Evolutionary conservation across 2,329 filamentous ascomycete species (phyloP), one percentile per base, ranked within the genome.

Genomic region (Onygena corvina): DNA sequence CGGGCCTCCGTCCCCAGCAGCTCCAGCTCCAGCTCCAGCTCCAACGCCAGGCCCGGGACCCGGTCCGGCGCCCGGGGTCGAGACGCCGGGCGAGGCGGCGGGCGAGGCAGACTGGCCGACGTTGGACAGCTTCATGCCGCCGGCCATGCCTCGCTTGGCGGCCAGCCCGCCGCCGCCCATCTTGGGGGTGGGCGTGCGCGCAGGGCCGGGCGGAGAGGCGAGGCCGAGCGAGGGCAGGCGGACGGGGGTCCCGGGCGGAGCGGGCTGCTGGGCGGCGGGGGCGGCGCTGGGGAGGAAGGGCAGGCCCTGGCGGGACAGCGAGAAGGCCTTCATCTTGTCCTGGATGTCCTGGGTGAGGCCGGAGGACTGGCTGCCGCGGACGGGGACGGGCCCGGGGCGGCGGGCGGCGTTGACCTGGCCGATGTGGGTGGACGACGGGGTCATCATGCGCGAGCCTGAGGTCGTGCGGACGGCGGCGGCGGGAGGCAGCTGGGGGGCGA

Each of bases 351-450:
- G 73, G 44, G 77, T 74, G 46, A 81, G 63, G 14, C 73, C 73
- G 45, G 74, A 74, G 34, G 71, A 67, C 50, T 72, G 64, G 38
- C 47, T 66, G 58, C 64, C 66, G 52, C 68, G 65, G 47, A 68
- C 66, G 34, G 71, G 64, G 18, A 67, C 63, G 16, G 75, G 75
- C 18, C 64, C 65, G 11, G 75, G 75, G 59, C 77, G 71, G 55
- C 80, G 71, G 33, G 79, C 80, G 45, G 79, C 77, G 64, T 82
- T 87, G 59, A 94, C 71, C 51, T 85, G 77, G 34, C 87, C 87
- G 3, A 89, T 72, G 34, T 86, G 81, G 23, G 84, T 92, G n/a
- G 88, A 94, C n/a, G 81, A 88, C 4, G 83, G 70, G 50, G 79
- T 86, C 79, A 94, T 88, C 50, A 58, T 55, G 4, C 54, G 58